Evolutionary conservation across 352 stramenopile species (phyloP).

Genomic region (Phytophthora podocarpi): DNA sequence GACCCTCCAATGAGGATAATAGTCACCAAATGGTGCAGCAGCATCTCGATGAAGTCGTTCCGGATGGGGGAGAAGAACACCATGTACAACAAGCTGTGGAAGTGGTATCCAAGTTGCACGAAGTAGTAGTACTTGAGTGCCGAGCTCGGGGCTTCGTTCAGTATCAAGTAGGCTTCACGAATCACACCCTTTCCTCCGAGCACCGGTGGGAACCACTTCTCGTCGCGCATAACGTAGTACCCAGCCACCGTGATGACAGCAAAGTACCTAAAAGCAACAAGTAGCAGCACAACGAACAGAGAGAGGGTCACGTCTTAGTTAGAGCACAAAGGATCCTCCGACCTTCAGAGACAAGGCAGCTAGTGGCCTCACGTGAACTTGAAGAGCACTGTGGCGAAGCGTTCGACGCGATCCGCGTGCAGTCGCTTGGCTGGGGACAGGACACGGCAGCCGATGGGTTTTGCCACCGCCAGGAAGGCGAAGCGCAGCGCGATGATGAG

Average conservation of each 20-base stretch:
- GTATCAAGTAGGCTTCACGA: conserved; percentile 36
- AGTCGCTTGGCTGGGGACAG: conserved; percentile 62
- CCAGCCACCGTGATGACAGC: conserved; percentile 46
- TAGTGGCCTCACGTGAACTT: conserved; percentile 57
- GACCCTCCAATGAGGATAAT: conserved; percentile 58
- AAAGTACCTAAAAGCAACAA: conserved; percentile 51
- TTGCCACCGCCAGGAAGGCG: conserved; percentile 42
- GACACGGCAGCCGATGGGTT: conserved; percentile 35
- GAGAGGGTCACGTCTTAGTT: conserved; percentile 23
- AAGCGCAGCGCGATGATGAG: conserved; percentile 50
- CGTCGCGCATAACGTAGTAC: conserved; percentile 46
- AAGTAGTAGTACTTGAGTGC: conserved; percentile 54
- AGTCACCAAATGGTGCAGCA: conserved; percentile 58
- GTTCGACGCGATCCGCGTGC: conserved; percentile 57
- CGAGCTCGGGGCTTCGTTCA: conserved; percentile 38
- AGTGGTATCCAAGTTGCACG: conserved; percentile 63
- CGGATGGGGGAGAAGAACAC: conserved; percentile 57
- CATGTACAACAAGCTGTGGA: conserved; percentile 62
- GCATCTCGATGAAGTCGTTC: conserved; percentile 68
- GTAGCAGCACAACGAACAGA: background rate
- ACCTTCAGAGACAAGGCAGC: conserved; percentile 11
- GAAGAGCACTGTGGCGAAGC: conserved; percentile 73
- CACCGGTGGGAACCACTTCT: conserved; percentile 47
- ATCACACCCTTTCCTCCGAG: conserved; percentile 44
- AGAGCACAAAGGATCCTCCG: conserved; percentile 5